phyloP scores from a whole-genome alignment of 2,329 filamentous ascomycete species.

The Fusarium keratoplasticum region DNA sequence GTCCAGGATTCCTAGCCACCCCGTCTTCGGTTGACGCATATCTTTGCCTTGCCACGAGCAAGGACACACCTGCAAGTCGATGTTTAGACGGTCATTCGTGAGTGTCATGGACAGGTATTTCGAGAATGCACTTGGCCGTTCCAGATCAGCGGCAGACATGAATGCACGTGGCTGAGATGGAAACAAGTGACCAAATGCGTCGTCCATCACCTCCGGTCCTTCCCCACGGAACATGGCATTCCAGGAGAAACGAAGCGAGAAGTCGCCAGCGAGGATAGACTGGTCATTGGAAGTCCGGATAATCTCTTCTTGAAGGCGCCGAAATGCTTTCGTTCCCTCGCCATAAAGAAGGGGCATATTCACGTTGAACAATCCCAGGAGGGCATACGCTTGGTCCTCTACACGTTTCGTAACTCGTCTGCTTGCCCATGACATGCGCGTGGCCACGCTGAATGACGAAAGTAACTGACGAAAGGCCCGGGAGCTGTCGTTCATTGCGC shows the following conservation, averaged over 20 bases:
- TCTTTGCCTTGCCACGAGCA: background rate
- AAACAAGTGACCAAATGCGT: background rate
- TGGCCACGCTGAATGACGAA: background rate
- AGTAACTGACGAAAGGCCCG: rapidly evolving
- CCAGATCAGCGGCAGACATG: background rate
- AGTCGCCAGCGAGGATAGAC: background rate
- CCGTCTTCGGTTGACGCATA: rapidly evolving
- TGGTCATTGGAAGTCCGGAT: background rate
- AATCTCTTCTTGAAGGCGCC: background rate
- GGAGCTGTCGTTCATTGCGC: rapidly evolving
- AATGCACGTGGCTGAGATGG: background rate
- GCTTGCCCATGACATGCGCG: background rate
- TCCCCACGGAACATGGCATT: rapidly evolving
- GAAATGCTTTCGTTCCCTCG: background rate
- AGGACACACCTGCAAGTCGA: background rate
- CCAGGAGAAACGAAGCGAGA: no score
- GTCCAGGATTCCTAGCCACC: background rate
- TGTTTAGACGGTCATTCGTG: background rate
- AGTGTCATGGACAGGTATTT: background rate
- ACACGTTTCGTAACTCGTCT: background rate
- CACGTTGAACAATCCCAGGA: background rate
- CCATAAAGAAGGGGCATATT: background rate
- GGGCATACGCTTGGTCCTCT: background rate
- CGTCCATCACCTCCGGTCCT: rapidly evolving
- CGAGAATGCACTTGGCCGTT: background rate